Evolutionary conservation across 140 eudicot species (phyloP), one percentile per base, ranked within the genome.

Genomic region (Stevia rebaudiana): DNA sequence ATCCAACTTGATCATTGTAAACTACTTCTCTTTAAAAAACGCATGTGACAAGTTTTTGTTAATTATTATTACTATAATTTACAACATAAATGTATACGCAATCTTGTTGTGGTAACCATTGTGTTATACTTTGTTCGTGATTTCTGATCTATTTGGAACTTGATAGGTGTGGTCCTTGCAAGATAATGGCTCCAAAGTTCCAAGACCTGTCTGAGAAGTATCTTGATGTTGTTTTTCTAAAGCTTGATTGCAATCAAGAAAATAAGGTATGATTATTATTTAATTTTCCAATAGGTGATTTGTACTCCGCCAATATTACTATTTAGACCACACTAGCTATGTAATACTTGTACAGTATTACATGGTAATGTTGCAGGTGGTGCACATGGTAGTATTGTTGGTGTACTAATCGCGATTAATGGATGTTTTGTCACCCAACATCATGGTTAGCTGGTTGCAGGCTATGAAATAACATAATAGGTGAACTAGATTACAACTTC

Each of bases 141-240:
- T 62, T 50, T 62, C 46, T 71, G 64, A 60, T 50, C 18, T 25
- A 18, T 51, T 23, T 51, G 46, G 47, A 49, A 42, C 19, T 37
- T 65, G 74, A 62, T 37, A 89, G 97, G 97, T 89, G 97, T 48
- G 95, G 95, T 37, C 97, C 97, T 43, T 89, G 97, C 69, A 86
- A 89, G 77, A 78, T 83, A 35, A 85, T 89, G 0, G 97, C 95
- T 43, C 97, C 97, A 25, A 89, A 81, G 69, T 86, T 17, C 61
- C 69, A 86, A 74, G 81, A 70, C 55, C 64, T 89, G 70, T 79
- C 97, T 13, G 70, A 83, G 70, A 81, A 86, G 70, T 54, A 83
- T 74, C 70, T 55, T 31, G 97, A 89, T 39, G 86, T 81, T 11
- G 80, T 89, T 53, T 89, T 83, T 53, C 63, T 86, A 46, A 89